Conservation (phyloP, 1,284 basidiomycete species). For the Heliocybe sulcata region DNA sequence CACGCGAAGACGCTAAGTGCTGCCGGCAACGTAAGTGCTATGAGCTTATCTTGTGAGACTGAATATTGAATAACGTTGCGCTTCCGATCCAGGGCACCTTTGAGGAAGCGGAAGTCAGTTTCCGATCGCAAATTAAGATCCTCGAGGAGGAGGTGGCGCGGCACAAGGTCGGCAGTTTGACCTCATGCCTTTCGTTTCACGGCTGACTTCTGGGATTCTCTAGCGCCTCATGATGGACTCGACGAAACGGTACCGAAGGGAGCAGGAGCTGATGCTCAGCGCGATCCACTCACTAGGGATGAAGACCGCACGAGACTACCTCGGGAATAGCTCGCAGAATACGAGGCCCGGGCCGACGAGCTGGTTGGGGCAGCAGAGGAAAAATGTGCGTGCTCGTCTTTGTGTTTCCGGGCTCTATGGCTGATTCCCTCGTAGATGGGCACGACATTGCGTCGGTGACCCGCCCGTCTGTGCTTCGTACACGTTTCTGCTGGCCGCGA, state of each 20-base stretch:
- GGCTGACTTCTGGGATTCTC: slow-evolving; percentile 6
- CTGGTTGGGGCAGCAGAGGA: slow-evolving; percentile 58
- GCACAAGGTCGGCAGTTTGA: slow-evolving; percentile 40
- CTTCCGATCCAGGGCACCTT: slow-evolving; percentile 37
- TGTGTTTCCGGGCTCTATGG: neutral
- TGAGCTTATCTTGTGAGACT: slow-evolving; percentile 1
- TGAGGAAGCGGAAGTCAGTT: slow-evolving; percentile 66
- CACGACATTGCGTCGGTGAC: slow-evolving; percentile 8
- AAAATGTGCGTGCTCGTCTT: slow-evolving; percentile 29
- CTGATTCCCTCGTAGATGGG: slow-evolving; percentile 17
- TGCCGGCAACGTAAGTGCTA: slow-evolving; percentile 18
- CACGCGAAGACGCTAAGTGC: slow-evolving; percentile 35
- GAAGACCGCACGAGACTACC: slow-evolving; percentile 47
- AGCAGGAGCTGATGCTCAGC: slow-evolving; percentile 77
- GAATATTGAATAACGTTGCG: too few species aligned
- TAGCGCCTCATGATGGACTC: slow-evolving; percentile 50
- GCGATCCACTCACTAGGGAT: slow-evolving; percentile 68
- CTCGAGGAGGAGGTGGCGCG: slow-evolving; percentile 63
- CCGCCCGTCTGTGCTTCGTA: too few species aligned
- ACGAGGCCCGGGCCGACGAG: slow-evolving; percentile 37
- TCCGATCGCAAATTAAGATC: slow-evolving; percentile 64
- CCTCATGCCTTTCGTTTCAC: neutral
- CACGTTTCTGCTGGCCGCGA: too few species aligned
- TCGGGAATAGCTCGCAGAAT: slow-evolving; percentile 31
- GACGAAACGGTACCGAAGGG: slow-evolving; percentile 58